Evolutionary conservation across 2,329 filamentous ascomycete genomes (phyloP).

Genomic region (Exophiala sp.): DNA sequence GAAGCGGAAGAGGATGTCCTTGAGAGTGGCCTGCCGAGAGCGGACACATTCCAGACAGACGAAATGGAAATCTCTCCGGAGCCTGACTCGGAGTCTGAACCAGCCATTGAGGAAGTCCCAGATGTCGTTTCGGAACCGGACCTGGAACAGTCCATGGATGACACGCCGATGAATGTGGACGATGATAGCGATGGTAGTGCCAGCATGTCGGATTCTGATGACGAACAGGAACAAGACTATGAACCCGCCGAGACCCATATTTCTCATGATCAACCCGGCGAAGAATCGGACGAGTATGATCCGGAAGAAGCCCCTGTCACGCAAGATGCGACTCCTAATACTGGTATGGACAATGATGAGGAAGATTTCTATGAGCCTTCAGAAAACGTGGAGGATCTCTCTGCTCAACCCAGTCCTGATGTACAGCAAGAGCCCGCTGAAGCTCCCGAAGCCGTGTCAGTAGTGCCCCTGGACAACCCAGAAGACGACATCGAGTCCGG

Average conservation of each 20-base stretch:
- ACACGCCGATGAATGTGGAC: slow-evolving; percentile 19
- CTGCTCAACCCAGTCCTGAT: not conserved
- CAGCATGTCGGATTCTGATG: slow-evolving; percentile 44
- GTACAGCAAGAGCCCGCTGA: not conserved
- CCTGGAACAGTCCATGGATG: not conserved
- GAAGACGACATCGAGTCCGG: slow-evolving; percentile 16
- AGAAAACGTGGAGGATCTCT: slow-evolving; percentile 7
- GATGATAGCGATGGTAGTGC: slow-evolving; percentile 27
- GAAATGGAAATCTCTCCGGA: slow-evolving; percentile 24
- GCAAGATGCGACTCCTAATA: slow-evolving; percentile 9
- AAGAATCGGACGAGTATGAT: slow-evolving; percentile 27
- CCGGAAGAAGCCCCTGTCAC: slow-evolving; percentile 35
- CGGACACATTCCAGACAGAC: slow-evolving; percentile 13
- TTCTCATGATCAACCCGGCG: slow-evolving; percentile 13
- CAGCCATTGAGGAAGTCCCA: not conserved
- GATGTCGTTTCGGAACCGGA: too few species aligned
- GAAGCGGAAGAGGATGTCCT: not conserved
- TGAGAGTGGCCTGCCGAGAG: not conserved
- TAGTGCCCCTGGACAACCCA: slow-evolving; percentile 6
- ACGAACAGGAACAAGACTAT: slow-evolving; percentile 26
- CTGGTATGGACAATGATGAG: slow-evolving; percentile 12
- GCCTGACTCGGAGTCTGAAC: slow-evolving; percentile 11
- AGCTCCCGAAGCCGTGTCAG: slow-evolving; percentile 6
- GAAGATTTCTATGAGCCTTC: slow-evolving; percentile 22
- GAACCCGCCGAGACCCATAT: slow-evolving; percentile 20